Evolutionary conservation across 139 green algal species (phyloP), one percentile per base, ranked within the genome.

Genomic region (Chlamydomonas eustigma): DNA sequence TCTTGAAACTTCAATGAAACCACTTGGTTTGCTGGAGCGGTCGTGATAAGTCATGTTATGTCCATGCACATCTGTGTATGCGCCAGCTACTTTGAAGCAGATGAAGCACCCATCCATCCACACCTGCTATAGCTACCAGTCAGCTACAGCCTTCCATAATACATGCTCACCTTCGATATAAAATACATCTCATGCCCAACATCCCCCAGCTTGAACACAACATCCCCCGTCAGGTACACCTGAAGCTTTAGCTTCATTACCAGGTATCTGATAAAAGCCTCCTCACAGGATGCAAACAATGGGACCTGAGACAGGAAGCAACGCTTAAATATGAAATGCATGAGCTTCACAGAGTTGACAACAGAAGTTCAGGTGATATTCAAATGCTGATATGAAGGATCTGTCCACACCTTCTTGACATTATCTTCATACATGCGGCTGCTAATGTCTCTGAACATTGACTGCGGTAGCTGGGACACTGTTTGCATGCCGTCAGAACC

Each of bases 161-260:
- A n/a, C n/a, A 58, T 70, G 6, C 78, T 3, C 52, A 86, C 84
- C 78, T 89, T 91, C 30, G 77, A 83, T 63, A 91, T 89, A 68
- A 91, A 81, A 74, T 87, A 87, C 84, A 91, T 89, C 51, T 88
- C 81, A 36, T 87, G 81, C 4, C 86, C 86, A 8, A 89, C 85
- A 50, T 92, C 85, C 1, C 87, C 87, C 4, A 82, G 78, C 2
- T 65, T 66, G 65, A 90, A 92, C 50, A 92, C 81, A 58, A 81
- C 71, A 73, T 92, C 87, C 0, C 77, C 64, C 2, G 80, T 71
- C 77, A 88, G 66, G 73, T 83, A 90, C 36, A 92, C 79, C 4
- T 52, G 51, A 39, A 88, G 66, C 12, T 81, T 71, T 32, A 92
- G 80, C 22, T 76, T 63, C 37, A 82, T 86, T 18, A 86, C 83